phyloP scores from a whole-genome alignment of 306 rosid genomes.

The Sicyos baderoa region DNA sequence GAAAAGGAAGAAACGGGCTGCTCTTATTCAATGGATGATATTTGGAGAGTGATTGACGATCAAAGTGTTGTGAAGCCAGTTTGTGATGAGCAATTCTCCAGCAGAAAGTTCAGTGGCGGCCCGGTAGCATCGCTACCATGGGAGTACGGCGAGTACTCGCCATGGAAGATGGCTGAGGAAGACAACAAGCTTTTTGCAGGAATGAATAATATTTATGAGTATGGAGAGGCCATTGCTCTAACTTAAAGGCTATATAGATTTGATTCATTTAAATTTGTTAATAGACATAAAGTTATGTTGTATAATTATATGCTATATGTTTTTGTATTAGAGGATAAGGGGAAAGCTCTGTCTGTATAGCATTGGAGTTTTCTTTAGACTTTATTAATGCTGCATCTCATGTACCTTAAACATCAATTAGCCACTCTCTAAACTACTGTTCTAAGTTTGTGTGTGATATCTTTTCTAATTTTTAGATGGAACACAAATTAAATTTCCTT shows the following conservation, averaged over 20 bases:
- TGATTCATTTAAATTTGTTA: conserved; percentile 21
- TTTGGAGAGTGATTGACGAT: conserved; percentile 67
- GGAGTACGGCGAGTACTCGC: conserved; percentile 50
- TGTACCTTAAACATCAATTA: not conserved
- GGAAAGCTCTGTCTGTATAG: conserved; percentile 19
- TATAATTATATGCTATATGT: not conserved
- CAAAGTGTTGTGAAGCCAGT: conserved; percentile 25
- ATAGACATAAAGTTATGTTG: not conserved
- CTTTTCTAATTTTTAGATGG: conserved; percentile 3
- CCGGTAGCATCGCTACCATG: conserved; percentile 34
- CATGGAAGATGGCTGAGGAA: conserved; percentile 63
- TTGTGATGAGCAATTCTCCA: conserved; percentile 24
- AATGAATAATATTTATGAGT: not conserved
- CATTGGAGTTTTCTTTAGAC: conserved; percentile 19
- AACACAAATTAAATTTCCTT: not conserved
- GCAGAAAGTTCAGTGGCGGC: conserved; percentile 35
- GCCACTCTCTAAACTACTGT: not conserved
- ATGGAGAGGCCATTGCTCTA: not conserved
- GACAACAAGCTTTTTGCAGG: conserved; percentile 39
- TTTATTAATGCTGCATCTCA: conserved; percentile 7
- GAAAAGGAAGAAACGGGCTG: conserved; percentile 6
- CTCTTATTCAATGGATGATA: conserved; percentile 66
- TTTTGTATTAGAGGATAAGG: not conserved
- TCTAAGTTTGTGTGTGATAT: conserved; percentile 6
- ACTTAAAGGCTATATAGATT: not conserved